Base-by-base conservation (phyloP, 2,329 filamentous ascomycete species). In the Apiospora arundinis region DNA sequence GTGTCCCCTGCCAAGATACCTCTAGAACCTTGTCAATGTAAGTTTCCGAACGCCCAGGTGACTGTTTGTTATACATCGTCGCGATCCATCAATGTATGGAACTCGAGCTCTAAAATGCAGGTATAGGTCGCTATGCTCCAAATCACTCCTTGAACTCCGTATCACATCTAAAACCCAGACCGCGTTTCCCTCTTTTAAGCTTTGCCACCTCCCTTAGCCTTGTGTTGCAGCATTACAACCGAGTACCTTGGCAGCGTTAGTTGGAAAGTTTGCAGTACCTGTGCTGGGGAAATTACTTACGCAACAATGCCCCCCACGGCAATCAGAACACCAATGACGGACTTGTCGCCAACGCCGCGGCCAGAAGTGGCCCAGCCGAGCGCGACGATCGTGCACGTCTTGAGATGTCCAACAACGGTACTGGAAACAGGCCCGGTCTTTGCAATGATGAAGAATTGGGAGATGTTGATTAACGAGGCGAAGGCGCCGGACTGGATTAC, bases 381-480 rank as follows among this genome's bases (percentile, higher is more conserved):
- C 23, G 86, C 85, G n/a, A 92, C 89, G 74, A 92, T 91, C 6
- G 87, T 87, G 75, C 89, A 91, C 0, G 90, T 92, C 81, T 92
- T 92, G 46, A 91, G 82, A 75, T 92, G 90, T 0, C 90, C 90
- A 21, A 92, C 89, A 0, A 92, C 89, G 0, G 90, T 91, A 75
- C 89, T 91, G 9, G 89, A 89, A 4, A 92, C 89, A 0, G 90
- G 88, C 0, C 90, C 90, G 0, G 87, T 88, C 78, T 89, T 86
- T 2, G 87, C 89, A 60, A 90, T 86, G 72, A 91, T 90, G 78
- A 90, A 91, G 74, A 90, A 90, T 77, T 88, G 88, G 16, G 87
- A 89, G 77, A 91, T 85, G 78, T 92, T 92, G 81, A 92, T 91
- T 70, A 92, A 81, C 48, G 87, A 87, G 12, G 91, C 91, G 74